phyloP scores from a whole-genome alignment of 164 flowering plant genomes.

The Hamamelis virginiana region DNA sequence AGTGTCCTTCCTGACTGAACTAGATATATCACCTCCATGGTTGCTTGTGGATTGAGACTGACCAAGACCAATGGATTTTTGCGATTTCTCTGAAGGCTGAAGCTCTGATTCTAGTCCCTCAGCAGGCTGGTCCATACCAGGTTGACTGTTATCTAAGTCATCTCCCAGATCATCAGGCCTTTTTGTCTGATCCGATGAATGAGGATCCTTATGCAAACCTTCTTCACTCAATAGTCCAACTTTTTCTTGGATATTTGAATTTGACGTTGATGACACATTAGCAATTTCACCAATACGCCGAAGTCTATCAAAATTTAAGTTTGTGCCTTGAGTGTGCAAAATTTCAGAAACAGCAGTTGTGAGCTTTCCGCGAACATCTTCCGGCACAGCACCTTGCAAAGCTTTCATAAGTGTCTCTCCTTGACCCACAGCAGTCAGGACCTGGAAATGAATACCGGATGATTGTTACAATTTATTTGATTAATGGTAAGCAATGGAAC shows the following conservation, averaged over 20 bases:
- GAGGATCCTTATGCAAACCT: slow-evolving; percentile 26
- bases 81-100: slow-evolving; percentile 23
- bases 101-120: slow-evolving; percentile 28
- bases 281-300: slow-evolving; percentile 27
- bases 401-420: slow-evolving; percentile 91
- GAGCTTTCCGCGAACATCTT: slow-evolving; percentile 88
- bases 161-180: slow-evolving; percentile 27
- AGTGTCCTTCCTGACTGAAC: too few relatives aligned
- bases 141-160: slow-evolving; percentile 25
- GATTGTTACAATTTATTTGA: background rate
- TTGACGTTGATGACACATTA: slow-evolving; percentile 34
- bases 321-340: slow-evolving; percentile 43
- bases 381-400: slow-evolving; percentile 95
- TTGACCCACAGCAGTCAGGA: slow-evolving; percentile 72
- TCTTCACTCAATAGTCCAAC: slow-evolving; percentile 24
- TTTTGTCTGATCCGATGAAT: slow-evolving; percentile 28
- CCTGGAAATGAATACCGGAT: slow-evolving; percentile 41
- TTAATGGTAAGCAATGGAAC: background rate
- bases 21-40: slow-evolving; percentile 23
- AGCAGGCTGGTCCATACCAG: slow-evolving; percentile 27
- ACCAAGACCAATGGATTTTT: slow-evolving; percentile 25
- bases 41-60: slow-evolving; percentile 26
- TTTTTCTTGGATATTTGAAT: slow-evolving; percentile 42
- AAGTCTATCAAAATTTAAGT: slow-evolving; percentile 50
- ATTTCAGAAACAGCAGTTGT: slow-evolving; percentile 76